These are phyloP conservation scores for Cyclospora cayetanensis DNA, from an alignment of 169 alveolate genomes.

Conservation along the genomic window DNA sequence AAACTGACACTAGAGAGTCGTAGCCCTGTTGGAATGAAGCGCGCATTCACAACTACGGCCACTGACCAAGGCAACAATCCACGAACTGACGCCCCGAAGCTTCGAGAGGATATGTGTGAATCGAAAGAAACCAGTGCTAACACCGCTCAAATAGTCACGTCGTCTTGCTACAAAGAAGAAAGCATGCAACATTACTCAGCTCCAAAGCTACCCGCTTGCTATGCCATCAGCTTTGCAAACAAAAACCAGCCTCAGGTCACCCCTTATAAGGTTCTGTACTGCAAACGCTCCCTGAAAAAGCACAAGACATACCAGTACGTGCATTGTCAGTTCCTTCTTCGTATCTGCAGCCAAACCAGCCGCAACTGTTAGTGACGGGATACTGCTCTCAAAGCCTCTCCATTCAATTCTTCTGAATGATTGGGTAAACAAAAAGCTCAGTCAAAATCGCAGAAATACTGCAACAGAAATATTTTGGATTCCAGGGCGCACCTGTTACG, in stretches of 20 bases:
- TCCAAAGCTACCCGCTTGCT: not conserved
- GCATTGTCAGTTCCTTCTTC: too few relatives aligned
- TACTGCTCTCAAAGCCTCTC: not conserved
- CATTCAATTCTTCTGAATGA: not conserved
- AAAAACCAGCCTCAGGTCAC: not conserved
- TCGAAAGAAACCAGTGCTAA: not conserved
- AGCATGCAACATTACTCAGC: not conserved
- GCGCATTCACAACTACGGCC: too few relatives aligned
- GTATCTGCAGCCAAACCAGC: not conserved
- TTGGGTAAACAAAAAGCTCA: not conserved
- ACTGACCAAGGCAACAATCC: too few relatives aligned
- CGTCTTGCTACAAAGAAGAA: not conserved
- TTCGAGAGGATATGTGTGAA: too few relatives aligned
- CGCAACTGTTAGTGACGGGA: conserved; percentile 35
- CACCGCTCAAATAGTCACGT: not conserved
- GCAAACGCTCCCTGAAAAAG: conserved; percentile 54
- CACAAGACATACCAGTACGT: conserved; percentile 51
- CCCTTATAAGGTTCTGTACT: conserved; percentile 37
- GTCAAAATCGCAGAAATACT: not conserved
- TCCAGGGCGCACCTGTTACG: conserved; percentile 40
- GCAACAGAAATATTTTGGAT: not conserved
- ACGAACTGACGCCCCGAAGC: too few relatives aligned
- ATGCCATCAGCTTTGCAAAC: not conserved
- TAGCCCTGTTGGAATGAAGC: too few relatives aligned
- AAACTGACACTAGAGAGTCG: too few relatives aligned